These are phyloP conservation scores for Rutstroemia sp. DNA, from an alignment of 2,329 filamentous ascomycete species.

Conservation along the genomic window DNA sequence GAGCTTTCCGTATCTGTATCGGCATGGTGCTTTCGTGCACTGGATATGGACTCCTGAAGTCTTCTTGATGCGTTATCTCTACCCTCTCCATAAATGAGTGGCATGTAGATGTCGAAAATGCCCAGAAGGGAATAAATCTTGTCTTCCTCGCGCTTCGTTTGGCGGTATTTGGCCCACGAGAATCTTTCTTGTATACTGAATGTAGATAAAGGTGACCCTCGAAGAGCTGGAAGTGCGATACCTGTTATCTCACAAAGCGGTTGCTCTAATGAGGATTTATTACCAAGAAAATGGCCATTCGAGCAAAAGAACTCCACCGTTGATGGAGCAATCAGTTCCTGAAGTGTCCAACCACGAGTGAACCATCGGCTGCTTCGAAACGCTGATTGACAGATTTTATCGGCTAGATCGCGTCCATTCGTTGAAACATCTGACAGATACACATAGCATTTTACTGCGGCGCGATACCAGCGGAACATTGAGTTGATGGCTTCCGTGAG, in stretches of 20 bases:
- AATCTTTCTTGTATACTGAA: neutral
- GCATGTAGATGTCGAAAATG: neutral
- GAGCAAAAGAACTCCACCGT: neutral
- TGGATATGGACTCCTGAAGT: neutral
- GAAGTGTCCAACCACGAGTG: neutral
- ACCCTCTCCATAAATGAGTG: neutral
- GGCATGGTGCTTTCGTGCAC: too few species aligned
- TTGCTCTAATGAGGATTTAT: neutral
- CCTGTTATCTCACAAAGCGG: neutral
- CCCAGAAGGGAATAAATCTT: neutral
- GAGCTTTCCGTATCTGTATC: too few species aligned
- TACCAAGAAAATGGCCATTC: neutral
- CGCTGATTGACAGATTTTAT: neutral
- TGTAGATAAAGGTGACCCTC: neutral
- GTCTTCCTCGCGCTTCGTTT: neutral
- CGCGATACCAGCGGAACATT: constrained; percentile 2
- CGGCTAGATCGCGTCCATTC: neutral
- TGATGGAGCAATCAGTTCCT: neutral
- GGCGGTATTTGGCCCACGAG: neutral
- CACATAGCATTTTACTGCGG: neutral
- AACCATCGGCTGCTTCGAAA: neutral
- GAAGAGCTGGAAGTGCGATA: neutral
- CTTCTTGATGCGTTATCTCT: neutral
- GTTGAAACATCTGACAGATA: neutral
- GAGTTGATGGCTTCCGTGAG: neutral